phyloP scores from a whole-genome alignment of 768 basidiomycete species.

The Cubamyces sp. region DNA sequence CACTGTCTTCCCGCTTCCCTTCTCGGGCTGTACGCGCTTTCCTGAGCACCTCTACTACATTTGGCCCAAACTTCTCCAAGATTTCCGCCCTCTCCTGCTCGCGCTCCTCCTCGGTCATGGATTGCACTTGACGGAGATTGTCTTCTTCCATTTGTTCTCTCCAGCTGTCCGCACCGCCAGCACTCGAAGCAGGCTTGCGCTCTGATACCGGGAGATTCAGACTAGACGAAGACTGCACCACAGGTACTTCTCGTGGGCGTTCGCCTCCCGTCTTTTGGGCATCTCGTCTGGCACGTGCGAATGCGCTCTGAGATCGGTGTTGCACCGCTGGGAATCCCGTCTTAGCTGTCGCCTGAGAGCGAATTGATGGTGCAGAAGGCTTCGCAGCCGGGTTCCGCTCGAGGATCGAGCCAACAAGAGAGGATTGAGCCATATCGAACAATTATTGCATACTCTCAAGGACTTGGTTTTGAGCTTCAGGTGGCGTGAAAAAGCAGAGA shows the following conservation, averaged over 20 bases:
- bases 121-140: conserved; percentile 62
- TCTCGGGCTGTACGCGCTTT: conserved; percentile 55
- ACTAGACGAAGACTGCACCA: conserved; percentile 27
- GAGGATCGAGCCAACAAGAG: conserved; percentile 50
- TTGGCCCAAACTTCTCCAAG: conserved; percentile 70
- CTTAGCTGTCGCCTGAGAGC: conserved; percentile 26
- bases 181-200: neutral
- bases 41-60: conserved; percentile 63
- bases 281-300: conserved; percentile 38
- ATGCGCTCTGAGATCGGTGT: conserved; percentile 47
- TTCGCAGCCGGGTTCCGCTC: conserved; percentile 43
- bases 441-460: conserved; percentile 2
- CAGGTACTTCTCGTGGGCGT: conserved; percentile 25
- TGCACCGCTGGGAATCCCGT: conserved; percentile 46
- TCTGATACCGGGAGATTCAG: neutral
- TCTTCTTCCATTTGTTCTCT: conserved; percentile 63
- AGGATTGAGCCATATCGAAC: conserved; percentile 10
- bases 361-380: conserved; percentile 31
- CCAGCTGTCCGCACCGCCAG: conserved; percentile 42
- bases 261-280: conserved; percentile 20
- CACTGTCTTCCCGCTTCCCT: conserved; percentile 26
- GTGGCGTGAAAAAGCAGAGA: neutral
- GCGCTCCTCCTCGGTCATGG: conserved; percentile 74
- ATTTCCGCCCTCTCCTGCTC: conserved; percentile 69
- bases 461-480: too few relatives aligned